phyloP scores from a whole-genome alignment of 768 basidiomycete genomes.

The Calocybe gangraenosa region DNA sequence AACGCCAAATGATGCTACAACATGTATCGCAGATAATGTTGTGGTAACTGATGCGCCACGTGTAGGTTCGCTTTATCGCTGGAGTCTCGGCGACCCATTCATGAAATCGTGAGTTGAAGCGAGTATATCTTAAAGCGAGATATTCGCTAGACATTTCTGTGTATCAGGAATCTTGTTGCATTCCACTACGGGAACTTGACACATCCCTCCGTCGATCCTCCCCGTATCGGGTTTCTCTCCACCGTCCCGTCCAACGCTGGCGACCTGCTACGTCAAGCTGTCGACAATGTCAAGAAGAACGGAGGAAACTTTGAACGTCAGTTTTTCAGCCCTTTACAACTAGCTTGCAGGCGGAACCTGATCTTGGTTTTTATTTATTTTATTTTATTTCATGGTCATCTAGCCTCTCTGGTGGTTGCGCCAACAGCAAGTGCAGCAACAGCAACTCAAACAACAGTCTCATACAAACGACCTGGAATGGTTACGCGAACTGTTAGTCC shows the following conservation, averaged over 20 bases:
- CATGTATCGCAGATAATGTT: constrained; percentile 52
- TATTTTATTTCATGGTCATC: too few relatives aligned
- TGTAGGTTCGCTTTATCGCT: constrained; percentile 51
- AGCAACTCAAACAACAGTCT: constrained; percentile 15
- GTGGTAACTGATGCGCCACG: constrained; percentile 58
- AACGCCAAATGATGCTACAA: constrained; percentile 24
- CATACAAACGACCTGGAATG: not conserved
- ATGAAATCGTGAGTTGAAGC: constrained; percentile 55
- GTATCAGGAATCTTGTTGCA: constrained; percentile 49
- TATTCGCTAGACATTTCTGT: not conserved
- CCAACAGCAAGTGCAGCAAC: constrained; percentile 29
- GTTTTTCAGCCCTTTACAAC: constrained; percentile 2
- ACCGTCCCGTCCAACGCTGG: constrained; percentile 53
- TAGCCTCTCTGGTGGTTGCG: constrained; percentile 30
- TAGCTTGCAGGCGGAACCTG: not conserved
- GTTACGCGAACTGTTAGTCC: not conserved
- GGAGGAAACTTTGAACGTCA: constrained; percentile 36
- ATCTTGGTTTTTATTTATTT: not conserved
- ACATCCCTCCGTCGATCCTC: constrained; percentile 61
- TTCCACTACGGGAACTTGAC: constrained; percentile 74
- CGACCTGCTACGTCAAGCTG: constrained; percentile 30
- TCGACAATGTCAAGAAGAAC: constrained; percentile 30
- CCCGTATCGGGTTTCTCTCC: constrained; percentile 64
- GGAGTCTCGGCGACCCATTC: constrained; percentile 73
- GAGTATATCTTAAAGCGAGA: not conserved